Evolutionary conservation across 2,329 filamentous ascomycete genomes (phyloP).

Genomic region (Cercospora sojina): DNA sequence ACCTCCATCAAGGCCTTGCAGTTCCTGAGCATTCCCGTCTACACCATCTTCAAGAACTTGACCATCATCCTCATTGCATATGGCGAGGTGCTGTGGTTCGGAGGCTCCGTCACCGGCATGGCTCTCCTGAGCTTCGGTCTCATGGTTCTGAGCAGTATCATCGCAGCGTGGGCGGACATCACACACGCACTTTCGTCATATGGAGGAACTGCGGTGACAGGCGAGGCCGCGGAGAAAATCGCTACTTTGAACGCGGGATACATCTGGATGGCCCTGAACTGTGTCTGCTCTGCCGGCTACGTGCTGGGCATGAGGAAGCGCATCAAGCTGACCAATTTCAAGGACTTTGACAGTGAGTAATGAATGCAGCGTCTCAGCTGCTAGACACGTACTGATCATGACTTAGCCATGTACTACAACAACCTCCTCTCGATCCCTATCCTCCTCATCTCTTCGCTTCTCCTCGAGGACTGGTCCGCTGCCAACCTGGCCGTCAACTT

Average conservation of each 20-base stretch:
- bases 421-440: slow-evolving; percentile 95
- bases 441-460: slow-evolving; percentile 74
- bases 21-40: slow-evolving; percentile 94
- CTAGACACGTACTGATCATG: neutral
- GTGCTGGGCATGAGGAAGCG: slow-evolving; percentile 94
- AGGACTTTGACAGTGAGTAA: slow-evolving; percentile 95
- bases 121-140: slow-evolving; percentile 90
- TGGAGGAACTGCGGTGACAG: slow-evolving; percentile 44
- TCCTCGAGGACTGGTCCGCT: slow-evolving; percentile 89
- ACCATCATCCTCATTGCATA: slow-evolving; percentile 99
- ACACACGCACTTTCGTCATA: slow-evolving; percentile 70
- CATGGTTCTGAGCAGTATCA: slow-evolving; percentile 92
- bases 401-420: slow-evolving; percentile 97
- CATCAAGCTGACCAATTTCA: slow-evolving; percentile 99
- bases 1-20: slow-evolving; percentile 94
- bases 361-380: neutral
- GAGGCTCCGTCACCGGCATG: slow-evolving; percentile 82
- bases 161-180: slow-evolving; percentile 97
- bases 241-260: slow-evolving; percentile 93
- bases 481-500: slow-evolving; percentile 86
- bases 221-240: slow-evolving; percentile 66
- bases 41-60: slow-evolving; percentile 99
- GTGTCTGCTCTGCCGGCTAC: slow-evolving; percentile 88
- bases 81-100: slow-evolving; percentile 97
- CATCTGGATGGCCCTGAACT: slow-evolving; percentile 97